Evolutionary conservation across 2,329 filamentous ascomycete genomes (phyloP), one percentile per base, ranked within the genome.

Genomic region (Fusarium tanahbumbuense): DNA sequence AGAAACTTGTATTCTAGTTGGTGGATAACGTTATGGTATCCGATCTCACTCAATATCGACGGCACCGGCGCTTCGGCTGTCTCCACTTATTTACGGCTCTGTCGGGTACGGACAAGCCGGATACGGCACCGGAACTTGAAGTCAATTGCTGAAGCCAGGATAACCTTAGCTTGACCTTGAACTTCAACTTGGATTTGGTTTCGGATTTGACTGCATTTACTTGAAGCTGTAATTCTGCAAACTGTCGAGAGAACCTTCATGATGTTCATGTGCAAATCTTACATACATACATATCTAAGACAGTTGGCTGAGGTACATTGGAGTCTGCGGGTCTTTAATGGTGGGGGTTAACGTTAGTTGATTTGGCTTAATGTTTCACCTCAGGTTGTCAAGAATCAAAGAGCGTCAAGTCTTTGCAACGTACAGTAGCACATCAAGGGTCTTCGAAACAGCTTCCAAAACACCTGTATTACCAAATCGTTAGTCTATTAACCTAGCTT

Each of bases 291-390:
- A n/a, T n/a, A 37, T 18, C 16, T 11, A 37, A 37, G 34, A 11
- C 34, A n/a, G 34, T n/a, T 37, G 34, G 34, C 5, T 13, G 13
- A 28, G 28, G 6, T 28, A 37, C 41, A 30, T 25, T 54, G 16
- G 13, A 40, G 34, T n/a, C n/a, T 56, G 64, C 53, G 58, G 64
- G 58, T 40, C 64, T 25, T 41, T 27, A 34, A 68, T 48, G 56
- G 64, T 47, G 64, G 64, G 54, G 64, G 27, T 32, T n/a, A 37
- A 37, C 10, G 18, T 37, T 37, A 37, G 34, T 37, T n/a, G 18
- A 37, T 18, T 37, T 18, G 45, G 45, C 13, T 50, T 16, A 30
- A 27, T 25, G 64, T 53, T 67, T 63, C 52, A 68, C 32, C 18
- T 42, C 34, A 27, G 27, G 23, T n/a, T 37, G 10, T 42, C 49